Evolutionary conservation across 2,329 filamentous ascomycete species (phyloP), one percentile per base, ranked within the genome.

Genomic region (Cladobotryum mycophilum): DNA sequence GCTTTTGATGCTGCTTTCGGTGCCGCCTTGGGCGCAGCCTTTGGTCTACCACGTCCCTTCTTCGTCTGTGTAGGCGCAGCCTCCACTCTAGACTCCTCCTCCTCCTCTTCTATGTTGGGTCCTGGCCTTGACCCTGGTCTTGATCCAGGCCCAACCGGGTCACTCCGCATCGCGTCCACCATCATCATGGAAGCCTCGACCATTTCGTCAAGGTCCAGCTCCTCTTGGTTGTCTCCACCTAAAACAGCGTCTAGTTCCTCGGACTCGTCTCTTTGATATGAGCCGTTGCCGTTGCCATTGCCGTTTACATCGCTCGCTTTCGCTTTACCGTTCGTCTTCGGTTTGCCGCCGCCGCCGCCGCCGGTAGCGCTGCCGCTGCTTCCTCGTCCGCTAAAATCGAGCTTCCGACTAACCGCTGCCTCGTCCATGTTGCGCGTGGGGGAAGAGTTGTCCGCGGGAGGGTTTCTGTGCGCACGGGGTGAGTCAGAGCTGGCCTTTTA

Each of bases 401-500:
- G 67, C 38, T 70, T 72, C 48, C 81, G 74, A 51, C 74, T 79
- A 13, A 82, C 75, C 4, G 72, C 69, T 20, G 63, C 62, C 13
- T 65, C 63, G 40, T 65, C 67, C 51, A 55, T 55, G n/a, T 68
- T 72, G 18, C 71, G 70, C 9, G 66, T 62, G 0, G 78, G 75
- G 14, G 76, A 80, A 12, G 78, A 70, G 41, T 74, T 78, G 30
- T 74, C 77, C 48, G 84, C 66, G 44, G 77, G 76, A 4, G 79
- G 81, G 58, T 81, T 82, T 50, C 78, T 76, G 54, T 81, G 76
- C 22, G 85, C 82, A 0, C 5, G 4, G 85, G 85, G 2, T 34
- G 78, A 81, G 12, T 73, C 70, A 22, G 82, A 72, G 34, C 76
- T 70, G 3, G 84, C 84, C 66, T 86, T 87, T 3, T 20, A 20